A percentile compares a stretch with the other conserved stretches of the same genome.
These are phyloP conservation scores for Gossypium stocksii DNA, from an alignment of 345 rosid genomes.

Conservation along the genomic window DNA sequence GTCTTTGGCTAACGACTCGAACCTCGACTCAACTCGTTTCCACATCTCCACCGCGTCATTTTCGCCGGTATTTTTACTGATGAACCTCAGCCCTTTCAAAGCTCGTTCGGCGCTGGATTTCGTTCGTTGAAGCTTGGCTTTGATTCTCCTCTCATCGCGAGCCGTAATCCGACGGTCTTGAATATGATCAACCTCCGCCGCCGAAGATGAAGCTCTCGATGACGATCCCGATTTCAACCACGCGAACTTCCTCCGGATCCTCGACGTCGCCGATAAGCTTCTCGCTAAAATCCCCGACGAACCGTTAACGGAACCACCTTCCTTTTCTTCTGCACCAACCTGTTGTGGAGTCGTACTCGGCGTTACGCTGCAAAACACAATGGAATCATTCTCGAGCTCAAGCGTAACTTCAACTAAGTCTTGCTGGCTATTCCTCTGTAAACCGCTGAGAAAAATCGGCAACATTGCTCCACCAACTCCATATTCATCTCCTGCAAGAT, in stretches of 20 bases:
- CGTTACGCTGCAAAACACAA: constrained; percentile 60
- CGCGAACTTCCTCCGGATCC: constrained; percentile 52
- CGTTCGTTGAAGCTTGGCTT: constrained; percentile 57
- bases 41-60: constrained; percentile 55
- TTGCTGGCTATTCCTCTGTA: constrained; percentile 34
- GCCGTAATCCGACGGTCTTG: constrained; percentile 25
- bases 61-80: constrained; percentile 44
- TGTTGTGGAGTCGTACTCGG: constrained; percentile 22
- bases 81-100: constrained; percentile 69
- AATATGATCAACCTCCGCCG: constrained; percentile 24
- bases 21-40: constrained; percentile 63
- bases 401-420: constrained; percentile 80
- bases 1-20: constrained; percentile 48
- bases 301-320: constrained; percentile 1
- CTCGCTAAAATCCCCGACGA: constrained; percentile 29
- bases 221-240: constrained; percentile 65
- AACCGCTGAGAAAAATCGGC: constrained; percentile 65
- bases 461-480: constrained; percentile 75
- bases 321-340: constrained; percentile 6
- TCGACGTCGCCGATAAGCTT: constrained; percentile 55
- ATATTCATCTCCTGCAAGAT: constrained; percentile 10
- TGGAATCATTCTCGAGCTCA: constrained; percentile 64
- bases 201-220: constrained; percentile 37
- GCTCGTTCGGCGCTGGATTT: constrained; percentile 75
- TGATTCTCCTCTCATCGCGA: constrained; percentile 52